Conservation (phyloP, 768 basidiomycete genomes). For the Trametes sanguinea region DNA sequence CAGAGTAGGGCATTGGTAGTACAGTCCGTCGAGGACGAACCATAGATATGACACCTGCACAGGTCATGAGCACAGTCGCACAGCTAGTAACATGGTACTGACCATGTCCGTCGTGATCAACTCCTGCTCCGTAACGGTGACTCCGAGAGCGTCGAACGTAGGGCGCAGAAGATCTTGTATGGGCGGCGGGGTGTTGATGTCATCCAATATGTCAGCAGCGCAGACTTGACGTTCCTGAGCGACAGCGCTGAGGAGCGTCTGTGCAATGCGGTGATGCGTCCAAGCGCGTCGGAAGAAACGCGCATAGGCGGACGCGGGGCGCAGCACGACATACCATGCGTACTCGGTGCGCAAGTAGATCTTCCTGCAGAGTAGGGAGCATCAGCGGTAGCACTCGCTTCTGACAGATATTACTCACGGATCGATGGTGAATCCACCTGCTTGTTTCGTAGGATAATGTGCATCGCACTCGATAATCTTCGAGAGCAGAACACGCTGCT, state of each 20-base stretch:
- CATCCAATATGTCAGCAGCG: background rate
- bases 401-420: conserved; percentile 37
- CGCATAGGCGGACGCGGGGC: conserved; percentile 48
- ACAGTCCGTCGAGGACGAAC: too few species aligned
- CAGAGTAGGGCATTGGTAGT: background rate
- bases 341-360: conserved; percentile 61
- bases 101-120: too few species aligned
- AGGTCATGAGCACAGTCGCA: too few species aligned
- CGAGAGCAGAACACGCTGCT: conserved; percentile 42
- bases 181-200: background rate
- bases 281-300: conserved; percentile 50
- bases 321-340: conserved; percentile 72
- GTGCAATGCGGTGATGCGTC: conserved; percentile 48
- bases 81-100: too few species aligned
- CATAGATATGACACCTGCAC: too few species aligned
- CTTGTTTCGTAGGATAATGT: conserved; percentile 41
- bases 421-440: conserved; percentile 38
- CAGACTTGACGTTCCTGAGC: background rate
- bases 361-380: conserved; percentile 41
- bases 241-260: conserved; percentile 37
- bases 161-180: background rate
- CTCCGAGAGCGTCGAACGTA: too few species aligned
- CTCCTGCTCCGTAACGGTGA: too few species aligned
- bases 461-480: conserved; percentile 49
- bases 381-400: too few species aligned